These are phyloP conservation scores for Zygotorulaspora mrakii DNA, from an alignment of 1,139 yeast species.

Conservation along the genomic window DNA sequence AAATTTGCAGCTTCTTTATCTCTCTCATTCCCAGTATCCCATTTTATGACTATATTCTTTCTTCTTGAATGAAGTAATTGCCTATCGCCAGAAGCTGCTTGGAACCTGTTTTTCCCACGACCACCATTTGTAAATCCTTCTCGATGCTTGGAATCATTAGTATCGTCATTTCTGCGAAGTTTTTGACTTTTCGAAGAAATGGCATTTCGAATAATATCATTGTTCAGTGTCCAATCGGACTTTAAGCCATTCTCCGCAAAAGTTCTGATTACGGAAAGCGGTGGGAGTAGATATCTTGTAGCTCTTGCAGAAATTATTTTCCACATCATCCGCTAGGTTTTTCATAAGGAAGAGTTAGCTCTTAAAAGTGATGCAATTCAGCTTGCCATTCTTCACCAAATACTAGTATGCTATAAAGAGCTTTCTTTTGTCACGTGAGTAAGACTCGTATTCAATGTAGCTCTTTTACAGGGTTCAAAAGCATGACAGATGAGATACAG, in stretches of 20 bases:
- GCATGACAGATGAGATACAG: no score
- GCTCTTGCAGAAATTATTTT: neutral
- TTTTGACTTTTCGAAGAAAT: constrained; percentile 9
- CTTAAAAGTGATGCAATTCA: no score
- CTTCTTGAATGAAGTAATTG: constrained; percentile 4
- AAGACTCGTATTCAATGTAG: no score
- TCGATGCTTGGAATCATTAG: neutral
- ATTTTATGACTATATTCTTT: constrained; percentile 22
- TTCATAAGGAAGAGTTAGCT: no score
- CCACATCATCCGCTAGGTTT: neutral
- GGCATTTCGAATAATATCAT: constrained; percentile 16
- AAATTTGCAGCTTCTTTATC: constrained; percentile 32
- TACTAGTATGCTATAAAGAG: no score
- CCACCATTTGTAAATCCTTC: constrained; percentile 1
- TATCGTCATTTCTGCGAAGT: constrained; percentile 1
- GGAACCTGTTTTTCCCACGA: constrained; percentile 1
- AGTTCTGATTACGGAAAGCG: neutral
- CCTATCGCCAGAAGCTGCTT: constrained; percentile 3
- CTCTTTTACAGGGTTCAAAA: no score
- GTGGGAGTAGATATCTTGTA: neutral
- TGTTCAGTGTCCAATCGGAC: constrained; percentile 14
- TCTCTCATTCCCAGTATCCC: constrained; percentile 33
- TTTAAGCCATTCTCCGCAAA: neutral
- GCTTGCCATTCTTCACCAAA: no score
- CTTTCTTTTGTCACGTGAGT: no score